phyloP scores from a whole-genome alignment of 1,284 basidiomycete genomes.

The Golubevia sp. region DNA sequence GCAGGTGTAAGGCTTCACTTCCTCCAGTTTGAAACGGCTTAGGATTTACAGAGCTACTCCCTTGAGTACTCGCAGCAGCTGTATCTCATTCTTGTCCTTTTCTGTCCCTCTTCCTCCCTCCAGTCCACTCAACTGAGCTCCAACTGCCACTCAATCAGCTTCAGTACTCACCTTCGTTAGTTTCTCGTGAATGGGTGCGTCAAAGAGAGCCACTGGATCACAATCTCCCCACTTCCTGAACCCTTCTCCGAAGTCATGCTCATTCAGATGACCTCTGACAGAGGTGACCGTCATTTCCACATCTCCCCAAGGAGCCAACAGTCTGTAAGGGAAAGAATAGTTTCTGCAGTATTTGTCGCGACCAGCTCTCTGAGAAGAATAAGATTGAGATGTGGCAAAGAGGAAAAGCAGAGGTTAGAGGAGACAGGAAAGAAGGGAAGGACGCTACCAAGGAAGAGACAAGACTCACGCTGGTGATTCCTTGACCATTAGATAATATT shows the following conservation, averaged over 20 bases:
- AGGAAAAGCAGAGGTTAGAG: not conserved
- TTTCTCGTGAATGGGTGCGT: conserved; percentile 32
- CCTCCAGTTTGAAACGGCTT: too few species aligned
- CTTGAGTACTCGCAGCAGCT: too few species aligned
- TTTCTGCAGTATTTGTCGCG: conserved; percentile 57
- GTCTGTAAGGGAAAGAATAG: conserved; percentile 48
- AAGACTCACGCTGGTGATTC: conserved; percentile 24
- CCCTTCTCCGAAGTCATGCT: conserved; percentile 38
- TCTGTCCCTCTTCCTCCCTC: too few species aligned
- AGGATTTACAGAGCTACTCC: too few species aligned
- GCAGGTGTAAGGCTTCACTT: too few species aligned
- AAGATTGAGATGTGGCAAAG: not conserved
- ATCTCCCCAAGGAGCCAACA: conserved; percentile 4
- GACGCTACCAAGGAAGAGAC: not conserved
- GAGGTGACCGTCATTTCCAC: conserved; percentile 57
- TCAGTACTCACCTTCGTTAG: conserved; percentile 18
- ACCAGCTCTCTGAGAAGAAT: conserved; percentile 23
- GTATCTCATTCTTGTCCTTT: too few species aligned
- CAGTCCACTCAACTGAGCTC: too few species aligned
- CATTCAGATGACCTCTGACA: conserved; percentile 54
- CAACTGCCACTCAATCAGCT: not conserved
- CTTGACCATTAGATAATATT: conserved; percentile 35
- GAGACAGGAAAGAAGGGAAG: not conserved
- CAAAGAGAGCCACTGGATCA: conserved; percentile 40
- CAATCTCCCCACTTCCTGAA: conserved; percentile 41